Evolutionary conservation across 768 basidiomycete species (phyloP).

Genomic region (Dioszegia aurantiaca): DNA sequence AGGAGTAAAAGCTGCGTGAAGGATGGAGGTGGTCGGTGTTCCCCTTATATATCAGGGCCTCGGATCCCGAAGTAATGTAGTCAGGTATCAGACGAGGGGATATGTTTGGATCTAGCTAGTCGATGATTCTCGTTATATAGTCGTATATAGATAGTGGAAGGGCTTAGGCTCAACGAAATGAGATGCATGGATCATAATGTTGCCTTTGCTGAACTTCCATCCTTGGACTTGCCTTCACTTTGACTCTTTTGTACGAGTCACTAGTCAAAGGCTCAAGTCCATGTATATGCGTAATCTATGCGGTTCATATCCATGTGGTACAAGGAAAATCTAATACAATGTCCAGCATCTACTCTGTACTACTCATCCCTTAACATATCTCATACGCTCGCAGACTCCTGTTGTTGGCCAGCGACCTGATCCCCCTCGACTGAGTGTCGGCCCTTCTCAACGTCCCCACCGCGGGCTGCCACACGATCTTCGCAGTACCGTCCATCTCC

Average conservation of each 20-base stretch:
- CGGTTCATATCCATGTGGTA: neutral
- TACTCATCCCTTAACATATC: neutral
- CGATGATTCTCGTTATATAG: neutral
- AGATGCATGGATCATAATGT: slow-evolving; percentile 7
- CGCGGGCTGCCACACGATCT: slow-evolving; percentile 13
- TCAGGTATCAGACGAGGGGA: no score
- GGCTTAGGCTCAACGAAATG: no score
- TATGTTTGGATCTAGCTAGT: neutral
- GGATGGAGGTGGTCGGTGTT: no score
- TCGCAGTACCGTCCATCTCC: no score
- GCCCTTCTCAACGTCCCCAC: neutral
- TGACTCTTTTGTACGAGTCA: no score
- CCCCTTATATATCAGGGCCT: no score
- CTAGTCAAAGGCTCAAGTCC: no score
- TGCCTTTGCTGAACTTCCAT: no score
- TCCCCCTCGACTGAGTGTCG: slow-evolving; percentile 6
- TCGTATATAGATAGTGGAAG: neutral
- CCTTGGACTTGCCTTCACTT: no score
- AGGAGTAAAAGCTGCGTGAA: no score
- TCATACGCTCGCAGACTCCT: slow-evolving; percentile 11
- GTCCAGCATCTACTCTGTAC: neutral
- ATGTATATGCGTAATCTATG: neutral
- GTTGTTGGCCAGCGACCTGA: slow-evolving; percentile 9
- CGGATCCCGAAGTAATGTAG: no score
- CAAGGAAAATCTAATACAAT: neutral